Base-by-base conservation (phyloP, 495 filamentous ascomycete genomes). In the Daldinia decipiens region DNA sequence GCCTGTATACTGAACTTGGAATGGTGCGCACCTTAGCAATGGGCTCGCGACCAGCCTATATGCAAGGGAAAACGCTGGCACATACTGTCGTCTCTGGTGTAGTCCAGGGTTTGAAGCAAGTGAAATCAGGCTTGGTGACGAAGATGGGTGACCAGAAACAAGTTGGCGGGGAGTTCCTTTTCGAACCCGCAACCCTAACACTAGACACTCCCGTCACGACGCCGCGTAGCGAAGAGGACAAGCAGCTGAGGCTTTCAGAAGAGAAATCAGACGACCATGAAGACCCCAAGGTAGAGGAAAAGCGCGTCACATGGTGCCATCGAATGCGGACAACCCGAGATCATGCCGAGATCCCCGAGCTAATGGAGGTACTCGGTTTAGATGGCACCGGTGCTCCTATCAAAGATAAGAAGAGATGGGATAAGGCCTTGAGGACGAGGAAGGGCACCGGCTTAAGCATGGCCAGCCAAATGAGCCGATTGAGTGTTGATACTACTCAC, bases 161-260 rank as follows among this genome's bases (percentile, higher is more conserved):
- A 79, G 88, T 92, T 21, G 94, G 94, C 2, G 94, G 93, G 0
- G 94, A 97, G 78, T 94, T 96, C 71, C 64, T 97, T 45, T 94
- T 93, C 71, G 91, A 93, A 76, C 78, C 83, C 1, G 68, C 65
- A 5, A 66, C 43, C 1, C 19, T 74, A 12, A 62, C 73, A 5
- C 24, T 82, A 38, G 74, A 76, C 31, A 77, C 77, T 0, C 79
- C 79, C 0, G 73, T 81, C 4, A 34, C 69, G 7, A 79, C 78
- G 11, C 77, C 81, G 50, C 71, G 64, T 43, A 59, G 67, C 11
- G 78, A 78, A 50, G 62, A 72, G 43, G 71, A 65, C 5, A 62
- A 59, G 55, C 59, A 70, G 19, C 55, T 77, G 31, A 29, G 61
- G 36, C 1, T 62, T 50, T 61, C 78, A 43, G 67, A 65, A 9